Percentiles rank a stretch among this genome's conserved stretches.
Evolutionary conservation across 352 stramenopile genomes (phyloP).

Genomic region (Discostella stelligera): DNA sequence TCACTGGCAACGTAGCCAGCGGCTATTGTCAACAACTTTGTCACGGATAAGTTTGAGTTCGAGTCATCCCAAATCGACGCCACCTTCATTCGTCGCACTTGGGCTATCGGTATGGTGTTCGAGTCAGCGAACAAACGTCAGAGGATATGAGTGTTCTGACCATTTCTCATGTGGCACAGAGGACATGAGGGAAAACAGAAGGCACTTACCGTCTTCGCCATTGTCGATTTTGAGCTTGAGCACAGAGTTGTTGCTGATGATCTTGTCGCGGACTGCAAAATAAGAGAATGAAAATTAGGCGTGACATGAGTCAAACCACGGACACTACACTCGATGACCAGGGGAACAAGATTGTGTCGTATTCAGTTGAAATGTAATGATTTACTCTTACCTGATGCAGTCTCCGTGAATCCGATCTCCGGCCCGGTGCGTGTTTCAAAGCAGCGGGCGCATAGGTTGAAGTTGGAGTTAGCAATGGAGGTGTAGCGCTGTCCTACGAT

Average conservation of each 20-base stretch:
- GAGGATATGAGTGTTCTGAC: neutral
- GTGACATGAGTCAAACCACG: neutral
- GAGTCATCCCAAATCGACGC: constrained; percentile 34
- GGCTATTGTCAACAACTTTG: constrained; percentile 47
- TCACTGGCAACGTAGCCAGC: constrained; percentile 30
- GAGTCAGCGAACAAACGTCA: constrained; percentile 1
- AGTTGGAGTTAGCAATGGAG: constrained; percentile 60
- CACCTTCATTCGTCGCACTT: constrained; percentile 46
- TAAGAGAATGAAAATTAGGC: too few species aligned
- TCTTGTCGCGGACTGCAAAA: constrained; percentile 29
- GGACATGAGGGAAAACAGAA: too few species aligned
- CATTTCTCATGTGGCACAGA: too few species aligned
- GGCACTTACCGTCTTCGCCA: constrained; percentile 43
- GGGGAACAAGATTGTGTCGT: too few species aligned
- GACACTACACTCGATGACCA: constrained; percentile 1
- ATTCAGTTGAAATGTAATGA: constrained; percentile 5
- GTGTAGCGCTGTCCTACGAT: constrained; percentile 49
- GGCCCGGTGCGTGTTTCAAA: constrained; percentile 60
- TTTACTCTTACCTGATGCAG: constrained; percentile 51
- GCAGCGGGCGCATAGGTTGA: constrained; percentile 71
- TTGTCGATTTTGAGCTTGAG: constrained; percentile 66
- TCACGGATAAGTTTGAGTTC: constrained; percentile 47
- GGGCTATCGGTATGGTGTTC: constrained; percentile 1
- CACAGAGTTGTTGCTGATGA: constrained; percentile 46
- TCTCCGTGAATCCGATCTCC: constrained; percentile 58